Percentiles rank a stretch among this genome's conserved stretches.
These are phyloP conservation scores for Geum urbanum DNA, from an alignment of 306 rosid species.

Conservation along the genomic window DNA sequence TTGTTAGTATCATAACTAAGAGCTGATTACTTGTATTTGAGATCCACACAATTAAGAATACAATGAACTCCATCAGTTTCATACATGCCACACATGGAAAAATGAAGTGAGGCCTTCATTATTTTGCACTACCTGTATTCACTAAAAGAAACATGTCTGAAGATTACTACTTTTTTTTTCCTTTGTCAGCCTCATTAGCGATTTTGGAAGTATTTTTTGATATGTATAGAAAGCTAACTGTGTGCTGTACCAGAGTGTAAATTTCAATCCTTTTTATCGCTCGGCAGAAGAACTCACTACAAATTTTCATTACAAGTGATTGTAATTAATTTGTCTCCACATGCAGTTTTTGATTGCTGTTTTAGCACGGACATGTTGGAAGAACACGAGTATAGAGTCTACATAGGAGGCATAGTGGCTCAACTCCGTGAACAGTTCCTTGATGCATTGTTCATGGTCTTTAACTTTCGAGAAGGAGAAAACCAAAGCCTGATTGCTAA, in stretches of 20 bases:
- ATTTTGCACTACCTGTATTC: too few species aligned
- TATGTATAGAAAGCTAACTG: neutral
- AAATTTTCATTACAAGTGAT: conserved; percentile 6
- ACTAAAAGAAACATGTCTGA: neutral
- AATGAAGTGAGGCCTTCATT: neutral
- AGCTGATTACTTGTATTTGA: neutral
- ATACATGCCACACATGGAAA: neutral
- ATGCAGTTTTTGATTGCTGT: conserved; percentile 92
- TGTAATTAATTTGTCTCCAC: conserved; percentile 26
- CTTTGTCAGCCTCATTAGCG: neutral
- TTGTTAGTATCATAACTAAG: neutral
- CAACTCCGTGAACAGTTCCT: conserved; percentile 68
- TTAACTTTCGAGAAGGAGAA: conserved; percentile 92
- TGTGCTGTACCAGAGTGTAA: too few species aligned
- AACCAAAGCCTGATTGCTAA: conserved; percentile 58
- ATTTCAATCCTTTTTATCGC: conserved; percentile 10
- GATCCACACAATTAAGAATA: neutral
- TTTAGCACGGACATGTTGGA: conserved; percentile 80
- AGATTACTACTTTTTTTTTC: neutral
- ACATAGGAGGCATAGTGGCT: conserved; percentile 64
- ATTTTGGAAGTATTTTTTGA: neutral
- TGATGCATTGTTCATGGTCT: conserved; percentile 91
- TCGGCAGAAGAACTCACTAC: too few species aligned
- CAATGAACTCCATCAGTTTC: neutral
- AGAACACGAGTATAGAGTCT: conserved; percentile 63